phyloP scores from a whole-genome alignment of 2,329 filamentous ascomycete genomes.

The Fusarium albosuccineum region DNA sequence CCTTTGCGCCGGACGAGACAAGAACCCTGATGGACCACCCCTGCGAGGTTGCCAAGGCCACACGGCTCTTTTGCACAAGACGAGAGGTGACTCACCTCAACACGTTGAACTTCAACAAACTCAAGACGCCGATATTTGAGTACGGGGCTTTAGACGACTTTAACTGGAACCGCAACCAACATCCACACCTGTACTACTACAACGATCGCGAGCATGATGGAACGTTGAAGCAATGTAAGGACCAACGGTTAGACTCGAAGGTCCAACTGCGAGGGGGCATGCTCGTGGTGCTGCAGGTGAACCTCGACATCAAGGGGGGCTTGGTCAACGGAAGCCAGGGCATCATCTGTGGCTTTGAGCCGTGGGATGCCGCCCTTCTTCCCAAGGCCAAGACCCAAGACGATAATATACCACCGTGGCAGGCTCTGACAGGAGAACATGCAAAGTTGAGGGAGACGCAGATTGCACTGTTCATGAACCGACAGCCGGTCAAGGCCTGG shows the following conservation, averaged over 20 bases:
- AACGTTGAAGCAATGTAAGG: slow-evolving; percentile 11
- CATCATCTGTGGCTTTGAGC: slow-evolving; percentile 40
- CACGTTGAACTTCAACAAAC: slow-evolving; percentile 9
- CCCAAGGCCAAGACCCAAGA: neutral
- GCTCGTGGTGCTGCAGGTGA: slow-evolving; percentile 43
- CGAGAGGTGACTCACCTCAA: slow-evolving; percentile 26
- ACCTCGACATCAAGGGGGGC: slow-evolving; percentile 25
- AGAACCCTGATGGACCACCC: slow-evolving; percentile 60
- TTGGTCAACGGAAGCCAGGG: slow-evolving; percentile 47
- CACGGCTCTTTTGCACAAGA: slow-evolving; percentile 28
- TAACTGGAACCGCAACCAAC: neutral
- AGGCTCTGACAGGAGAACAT: slow-evolving; percentile 17
- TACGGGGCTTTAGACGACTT: slow-evolving; percentile 33
- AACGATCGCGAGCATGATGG: slow-evolving; percentile 8
- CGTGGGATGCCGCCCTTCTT: neutral
- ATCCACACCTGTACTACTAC: slow-evolving; percentile 1
- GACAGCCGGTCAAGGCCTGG: slow-evolving; percentile 16
- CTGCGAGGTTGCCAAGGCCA: slow-evolving; percentile 50
- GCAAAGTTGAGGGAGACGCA: slow-evolving; percentile 8
- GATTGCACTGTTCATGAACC: slow-evolving; percentile 23
- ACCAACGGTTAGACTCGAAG: slow-evolving; percentile 23
- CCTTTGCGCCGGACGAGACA: slow-evolving; percentile 53
- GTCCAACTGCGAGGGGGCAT: slow-evolving; percentile 33
- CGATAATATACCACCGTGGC: neutral
- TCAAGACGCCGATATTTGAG: slow-evolving; percentile 2